A percentile compares a stretch with the other conserved stretches of the same genome.
Conservation (phyloP, 495 filamentous ascomycete genomes). For the Patellaria atrata region DNA sequence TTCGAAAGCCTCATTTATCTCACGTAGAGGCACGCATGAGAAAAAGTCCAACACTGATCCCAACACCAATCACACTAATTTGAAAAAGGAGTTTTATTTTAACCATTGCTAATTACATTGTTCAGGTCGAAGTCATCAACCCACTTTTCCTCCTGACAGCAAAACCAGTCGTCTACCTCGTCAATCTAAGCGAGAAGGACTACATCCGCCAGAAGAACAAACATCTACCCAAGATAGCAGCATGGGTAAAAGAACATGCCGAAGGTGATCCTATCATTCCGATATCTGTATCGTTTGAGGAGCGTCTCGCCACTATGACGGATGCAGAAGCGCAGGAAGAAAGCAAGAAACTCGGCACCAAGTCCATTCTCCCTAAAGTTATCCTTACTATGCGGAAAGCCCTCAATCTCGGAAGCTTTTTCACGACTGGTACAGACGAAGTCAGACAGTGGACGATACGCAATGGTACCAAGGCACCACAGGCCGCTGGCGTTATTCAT, state of each 20-base stretch:
- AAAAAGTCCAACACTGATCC: constrained; percentile 49
- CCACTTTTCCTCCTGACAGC: constrained; percentile 86
- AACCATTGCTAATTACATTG: constrained; percentile 1
- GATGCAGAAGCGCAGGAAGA: constrained; percentile 74
- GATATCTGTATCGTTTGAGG: constrained; percentile 82
- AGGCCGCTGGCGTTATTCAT: constrained; percentile 96
- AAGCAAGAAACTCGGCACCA: constrained; percentile 74
- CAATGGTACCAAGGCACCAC: constrained; percentile 90
- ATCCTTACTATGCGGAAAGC: constrained; percentile 86
- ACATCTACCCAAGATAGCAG: constrained; percentile 79
- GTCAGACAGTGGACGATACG: constrained; percentile 98
- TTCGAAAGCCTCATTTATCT: constrained; percentile 67
- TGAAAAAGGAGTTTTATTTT: no score
- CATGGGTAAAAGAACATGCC: constrained; percentile 87
- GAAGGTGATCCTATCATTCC: constrained; percentile 81
- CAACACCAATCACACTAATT: constrained; percentile 1
- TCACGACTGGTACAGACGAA: constrained; percentile 94
- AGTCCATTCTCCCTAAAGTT: constrained; percentile 84
- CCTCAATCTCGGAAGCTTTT: constrained; percentile 86
- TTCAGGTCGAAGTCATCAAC: constrained; percentile 93
- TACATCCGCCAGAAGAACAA: constrained; percentile 99
- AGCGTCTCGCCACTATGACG: constrained; percentile 67
- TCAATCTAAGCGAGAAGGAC: constrained; percentile 94
- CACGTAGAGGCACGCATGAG: constrained; percentile 71
- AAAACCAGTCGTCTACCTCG: constrained; percentile 93